These are phyloP conservation scores for Clavariopsis aquatica DNA, from an alignment of 495 filamentous ascomycete species.

Conservation along the genomic window DNA sequence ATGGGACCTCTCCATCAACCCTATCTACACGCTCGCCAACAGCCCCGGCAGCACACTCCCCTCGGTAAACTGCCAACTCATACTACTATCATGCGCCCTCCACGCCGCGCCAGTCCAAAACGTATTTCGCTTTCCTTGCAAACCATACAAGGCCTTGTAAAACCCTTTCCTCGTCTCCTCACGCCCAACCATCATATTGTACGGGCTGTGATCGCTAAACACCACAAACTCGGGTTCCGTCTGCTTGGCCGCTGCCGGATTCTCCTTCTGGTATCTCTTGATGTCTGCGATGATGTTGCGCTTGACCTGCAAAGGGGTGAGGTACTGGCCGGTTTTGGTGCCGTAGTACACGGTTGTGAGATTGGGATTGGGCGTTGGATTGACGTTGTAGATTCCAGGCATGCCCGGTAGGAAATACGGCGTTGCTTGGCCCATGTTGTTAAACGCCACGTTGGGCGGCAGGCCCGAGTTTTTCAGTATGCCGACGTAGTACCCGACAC, in stretches of 20 bases:
- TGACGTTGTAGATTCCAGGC: slow-evolving; percentile 31
- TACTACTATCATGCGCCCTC: slow-evolving; percentile 33
- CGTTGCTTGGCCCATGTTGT: slow-evolving; percentile 42
- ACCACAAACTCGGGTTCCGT: slow-evolving; percentile 36
- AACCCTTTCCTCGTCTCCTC: slow-evolving; percentile 52
- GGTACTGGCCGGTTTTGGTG: slow-evolving; percentile 5
- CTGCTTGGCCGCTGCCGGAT: slow-evolving; percentile 4
- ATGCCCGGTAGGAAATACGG: slow-evolving; percentile 38
- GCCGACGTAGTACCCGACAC: slow-evolving; percentile 50
- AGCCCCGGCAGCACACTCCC: slow-evolving; percentile 11
- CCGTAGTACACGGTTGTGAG: slow-evolving; percentile 27
- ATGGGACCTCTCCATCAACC: no score
- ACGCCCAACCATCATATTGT: slow-evolving; percentile 36
- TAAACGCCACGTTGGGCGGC: slow-evolving; percentile 35
- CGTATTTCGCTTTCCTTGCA: slow-evolving; percentile 57
- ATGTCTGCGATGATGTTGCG: slow-evolving; percentile 32
- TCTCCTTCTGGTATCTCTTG: slow-evolving; percentile 4
- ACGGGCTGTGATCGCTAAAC: slow-evolving; percentile 35
- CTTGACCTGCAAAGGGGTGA: slow-evolving; percentile 28
- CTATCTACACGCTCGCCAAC: slow-evolving; percentile 14
- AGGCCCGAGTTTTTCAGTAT: slow-evolving; percentile 50
- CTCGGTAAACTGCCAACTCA: slow-evolving; percentile 35
- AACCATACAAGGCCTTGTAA: slow-evolving; percentile 50
- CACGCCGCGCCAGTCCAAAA: slow-evolving; percentile 56
- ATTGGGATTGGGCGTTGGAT: slow-evolving; percentile 14